Conservation (phyloP, 306 rosid species). For the Canavalia ensiformis region DNA sequence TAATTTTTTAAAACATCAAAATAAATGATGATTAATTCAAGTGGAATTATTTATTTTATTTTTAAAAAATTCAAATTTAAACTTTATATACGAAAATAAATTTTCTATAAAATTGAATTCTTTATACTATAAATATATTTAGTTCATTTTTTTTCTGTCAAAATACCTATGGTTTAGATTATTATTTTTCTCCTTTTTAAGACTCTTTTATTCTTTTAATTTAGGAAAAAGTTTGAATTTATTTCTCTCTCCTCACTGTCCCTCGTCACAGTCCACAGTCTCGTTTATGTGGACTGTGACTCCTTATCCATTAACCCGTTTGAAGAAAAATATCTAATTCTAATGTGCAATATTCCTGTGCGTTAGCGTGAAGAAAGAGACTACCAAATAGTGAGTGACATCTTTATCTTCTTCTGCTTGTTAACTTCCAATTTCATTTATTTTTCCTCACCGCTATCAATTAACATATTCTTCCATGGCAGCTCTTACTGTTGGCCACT, state of each 20-base stretch:
- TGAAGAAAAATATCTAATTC: conserved; percentile 40
- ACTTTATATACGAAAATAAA: too few relatives aligned
- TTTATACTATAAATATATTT: too few relatives aligned
- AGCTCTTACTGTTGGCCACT: conserved; percentile 47
- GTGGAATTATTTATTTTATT: too few relatives aligned
- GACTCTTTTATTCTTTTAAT: background rate
- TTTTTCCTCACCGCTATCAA: background rate
- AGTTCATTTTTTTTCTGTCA: too few relatives aligned
- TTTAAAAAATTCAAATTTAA: too few relatives aligned
- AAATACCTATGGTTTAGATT: too few relatives aligned
- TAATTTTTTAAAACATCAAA: too few relatives aligned
- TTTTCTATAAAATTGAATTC: too few relatives aligned
- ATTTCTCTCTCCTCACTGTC: background rate
- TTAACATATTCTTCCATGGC: conserved; percentile 55
- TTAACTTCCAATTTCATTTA: conserved; percentile 2
- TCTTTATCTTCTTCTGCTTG: conserved; percentile 13
- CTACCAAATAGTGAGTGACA: conserved; percentile 32
- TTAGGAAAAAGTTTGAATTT: background rate
- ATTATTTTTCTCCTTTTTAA: too few relatives aligned
- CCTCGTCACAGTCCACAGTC: background rate
- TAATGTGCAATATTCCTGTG: background rate
- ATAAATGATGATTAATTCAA: too few relatives aligned
- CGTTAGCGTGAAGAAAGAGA: conserved; percentile 4
- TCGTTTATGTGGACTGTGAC: background rate
- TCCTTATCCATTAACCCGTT: conserved; percentile 24